Base-by-base conservation (phyloP, 768 basidiomycete species). In the Coprinellus micaceus region DNA sequence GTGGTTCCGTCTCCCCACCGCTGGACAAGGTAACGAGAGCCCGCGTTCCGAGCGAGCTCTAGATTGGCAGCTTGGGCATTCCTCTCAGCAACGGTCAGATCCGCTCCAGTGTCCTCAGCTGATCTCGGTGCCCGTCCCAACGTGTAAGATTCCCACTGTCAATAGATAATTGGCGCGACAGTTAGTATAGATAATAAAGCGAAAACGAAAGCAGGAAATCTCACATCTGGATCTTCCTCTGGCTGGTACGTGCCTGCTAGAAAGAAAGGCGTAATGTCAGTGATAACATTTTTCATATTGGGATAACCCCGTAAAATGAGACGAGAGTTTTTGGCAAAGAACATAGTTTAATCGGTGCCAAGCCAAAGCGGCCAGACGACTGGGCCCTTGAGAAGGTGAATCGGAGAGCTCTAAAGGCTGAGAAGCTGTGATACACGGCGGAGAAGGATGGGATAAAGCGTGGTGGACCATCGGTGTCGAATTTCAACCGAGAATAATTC, bases 11-110 rank as follows among this genome's bases (percentile, higher is more conserved):
- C 91, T 50, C 84, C 82, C 92, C 92, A 94, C 61, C 87, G 82
- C 66, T 97, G 94, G 11, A 93, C 88, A 49, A 99, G 87, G 74
- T 98, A 99, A 48, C 89, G 85, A 12, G 90, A 89, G 54, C 90
- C 90, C 36, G 91, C 77, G 45, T 77, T 85, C 59, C 83, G 83
- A 52, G 86, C 88, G 53, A 93, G 82, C 69, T 92, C 86, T 56
- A 92, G 77, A 69, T 89, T 88, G 55, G 80, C 80, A 25, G 81
- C 80, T 28, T 79, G 78, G n/a, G 80, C 82, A 58, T 81, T 76
- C 66, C 81, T 81, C 63, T 90, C 84, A 44, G 85, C 79, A 49
- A 86, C 77, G 43, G 82, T 83, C 54, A 89, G 71, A 65, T 88
- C 86, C 9, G 78, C 84, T 40, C 82, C 83, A 44, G 81, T 72